phyloP scores from a whole-genome alignment of 2,329 filamentous ascomycete genomes.

The Claviceps spartinae region DNA sequence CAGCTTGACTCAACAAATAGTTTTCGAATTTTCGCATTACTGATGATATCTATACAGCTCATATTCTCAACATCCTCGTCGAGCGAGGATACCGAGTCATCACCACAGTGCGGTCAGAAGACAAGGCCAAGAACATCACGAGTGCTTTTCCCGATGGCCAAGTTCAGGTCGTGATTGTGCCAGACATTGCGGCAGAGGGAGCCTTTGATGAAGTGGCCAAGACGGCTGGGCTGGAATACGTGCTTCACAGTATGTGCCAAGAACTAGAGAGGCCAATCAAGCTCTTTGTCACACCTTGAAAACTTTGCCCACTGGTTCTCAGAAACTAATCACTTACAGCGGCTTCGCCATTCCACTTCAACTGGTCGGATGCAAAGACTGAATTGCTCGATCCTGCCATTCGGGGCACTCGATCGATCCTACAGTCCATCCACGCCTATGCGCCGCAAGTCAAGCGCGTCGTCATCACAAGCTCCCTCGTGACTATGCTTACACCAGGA shows the following conservation, averaged over 20 bases:
- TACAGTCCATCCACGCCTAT: constrained; percentile 51
- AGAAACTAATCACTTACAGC: constrained; percentile 10
- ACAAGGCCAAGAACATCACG: constrained; percentile 38
- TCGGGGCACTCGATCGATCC: constrained; percentile 52
- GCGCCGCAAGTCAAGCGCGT: constrained; percentile 54
- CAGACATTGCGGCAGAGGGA: constrained; percentile 58
- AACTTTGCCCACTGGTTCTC: too few species aligned
- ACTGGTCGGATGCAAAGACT: constrained; percentile 33
- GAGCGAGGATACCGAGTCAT: constrained; percentile 36
- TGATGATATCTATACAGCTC: constrained; percentile 22
- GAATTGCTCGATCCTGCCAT: constrained; percentile 46
- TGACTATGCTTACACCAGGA: constrained; percentile 31
- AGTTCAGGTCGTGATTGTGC: constrained; percentile 47
- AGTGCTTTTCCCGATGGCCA: constrained; percentile 32
- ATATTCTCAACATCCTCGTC: constrained; percentile 41
- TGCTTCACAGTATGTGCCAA: constrained; percentile 33
- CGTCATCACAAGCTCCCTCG: constrained; percentile 46
- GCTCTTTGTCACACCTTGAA: too few species aligned
- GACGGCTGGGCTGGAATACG: constrained; percentile 36
- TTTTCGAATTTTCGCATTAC: not conserved
- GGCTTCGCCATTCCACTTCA: constrained; percentile 45
- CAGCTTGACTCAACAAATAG: too few species aligned
- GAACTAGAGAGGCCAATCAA: not conserved
- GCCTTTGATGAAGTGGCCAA: constrained; percentile 57
- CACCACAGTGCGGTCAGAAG: constrained; percentile 41